phyloP scores from a whole-genome alignment of 305 asterid genomes.

The Fraxinus sp. region DNA sequence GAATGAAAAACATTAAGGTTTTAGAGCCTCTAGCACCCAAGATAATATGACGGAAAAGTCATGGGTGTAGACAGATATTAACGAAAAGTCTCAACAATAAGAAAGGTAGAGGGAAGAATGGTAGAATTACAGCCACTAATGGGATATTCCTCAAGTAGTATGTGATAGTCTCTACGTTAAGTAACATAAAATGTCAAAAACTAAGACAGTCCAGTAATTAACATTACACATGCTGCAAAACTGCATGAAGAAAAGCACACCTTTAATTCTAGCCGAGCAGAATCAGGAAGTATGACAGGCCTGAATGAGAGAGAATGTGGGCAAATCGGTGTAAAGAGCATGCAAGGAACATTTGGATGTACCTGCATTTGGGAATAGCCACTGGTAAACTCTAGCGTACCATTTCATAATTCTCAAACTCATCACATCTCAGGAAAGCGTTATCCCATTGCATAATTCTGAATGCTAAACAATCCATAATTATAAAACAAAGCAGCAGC shows the following conservation, averaged over 20 bases:
- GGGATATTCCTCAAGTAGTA: neutral
- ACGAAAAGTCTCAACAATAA: neutral
- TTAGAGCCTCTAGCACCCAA: neutral
- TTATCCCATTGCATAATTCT: neutral
- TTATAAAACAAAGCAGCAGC: neutral
- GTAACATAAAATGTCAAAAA: neutral
- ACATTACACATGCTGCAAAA: neutral
- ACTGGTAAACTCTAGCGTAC: neutral
- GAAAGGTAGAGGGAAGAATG: neutral
- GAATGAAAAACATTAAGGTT: neutral
- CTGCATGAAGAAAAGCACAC: constrained; percentile 36
- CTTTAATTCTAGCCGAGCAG: constrained; percentile 91
- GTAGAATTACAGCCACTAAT: neutral
- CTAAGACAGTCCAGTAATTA: neutral
- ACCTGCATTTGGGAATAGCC: constrained; percentile 49
- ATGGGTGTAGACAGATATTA: neutral
- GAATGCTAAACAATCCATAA: neutral
- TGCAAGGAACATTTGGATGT: constrained; percentile 98
- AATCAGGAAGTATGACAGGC: constrained; percentile 96
- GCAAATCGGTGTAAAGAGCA: constrained; percentile 95
- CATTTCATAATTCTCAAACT: neutral
- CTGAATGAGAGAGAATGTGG: constrained; percentile 98
- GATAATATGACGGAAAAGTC: neutral
- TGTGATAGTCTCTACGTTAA: neutral
- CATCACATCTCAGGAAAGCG: neutral